phyloP scores from a whole-genome alignment of 1,139 yeast genomes.

The Kodamaea plutei region DNA sequence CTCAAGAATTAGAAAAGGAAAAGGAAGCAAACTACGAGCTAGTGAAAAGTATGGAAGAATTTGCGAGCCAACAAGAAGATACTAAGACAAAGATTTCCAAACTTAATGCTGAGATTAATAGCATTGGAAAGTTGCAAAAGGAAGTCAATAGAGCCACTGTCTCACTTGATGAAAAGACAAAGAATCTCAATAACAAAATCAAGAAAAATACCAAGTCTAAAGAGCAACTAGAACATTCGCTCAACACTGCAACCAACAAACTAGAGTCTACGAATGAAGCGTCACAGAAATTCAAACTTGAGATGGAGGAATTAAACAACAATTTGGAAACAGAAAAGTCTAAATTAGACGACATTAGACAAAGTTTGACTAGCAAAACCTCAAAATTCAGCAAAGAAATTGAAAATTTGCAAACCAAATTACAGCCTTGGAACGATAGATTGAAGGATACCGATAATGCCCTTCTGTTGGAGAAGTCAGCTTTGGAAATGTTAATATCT shows the following conservation, averaged over 20 bases:
- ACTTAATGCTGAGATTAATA: constrained; percentile 27
- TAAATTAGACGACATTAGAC: constrained; percentile 58
- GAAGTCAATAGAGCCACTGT: constrained; percentile 51
- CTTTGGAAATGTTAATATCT: constrained; percentile 55
- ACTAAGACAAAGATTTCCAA: constrained; percentile 27
- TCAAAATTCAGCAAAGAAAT: constrained; percentile 60
- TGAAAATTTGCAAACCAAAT: constrained; percentile 55
- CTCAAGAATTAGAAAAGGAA: constrained; percentile 45
- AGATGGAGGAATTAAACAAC: constrained; percentile 42
- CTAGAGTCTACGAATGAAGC: constrained; percentile 44
- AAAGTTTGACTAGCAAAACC: constrained; percentile 70
- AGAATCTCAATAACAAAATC: constrained; percentile 55
- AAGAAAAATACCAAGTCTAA: constrained; percentile 57
- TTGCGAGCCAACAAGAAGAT: constrained; percentile 33
- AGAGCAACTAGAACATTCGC: constrained; percentile 30
- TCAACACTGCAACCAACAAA: constrained; percentile 44
- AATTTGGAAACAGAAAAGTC: constrained; percentile 52
- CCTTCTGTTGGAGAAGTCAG: constrained; percentile 61
- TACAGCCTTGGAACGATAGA: constrained; percentile 83
- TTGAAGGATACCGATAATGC: constrained; percentile 64
- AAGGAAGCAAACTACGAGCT: constrained; percentile 42
- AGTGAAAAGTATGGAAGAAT: constrained; percentile 36
- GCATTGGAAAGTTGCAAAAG: constrained; percentile 32
- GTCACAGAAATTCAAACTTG: constrained; percentile 34
- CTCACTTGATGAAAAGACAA: constrained; percentile 69